These are phyloP conservation scores for Ceratocystis destructans DNA, from an alignment of 2,329 filamentous ascomycete species.

Conservation along the genomic window DNA sequence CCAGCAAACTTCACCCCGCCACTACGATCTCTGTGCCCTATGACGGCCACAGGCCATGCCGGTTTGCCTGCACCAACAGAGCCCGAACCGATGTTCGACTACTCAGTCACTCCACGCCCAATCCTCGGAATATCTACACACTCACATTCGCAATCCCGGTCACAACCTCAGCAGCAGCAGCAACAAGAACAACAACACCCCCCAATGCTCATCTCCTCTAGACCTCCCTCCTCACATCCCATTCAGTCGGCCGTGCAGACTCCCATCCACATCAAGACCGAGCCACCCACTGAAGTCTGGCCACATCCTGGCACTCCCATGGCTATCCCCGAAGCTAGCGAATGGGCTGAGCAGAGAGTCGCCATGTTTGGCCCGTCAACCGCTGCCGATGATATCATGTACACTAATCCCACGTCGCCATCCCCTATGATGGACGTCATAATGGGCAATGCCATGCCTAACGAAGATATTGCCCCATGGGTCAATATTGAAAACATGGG, in stretches of 20 bases:
- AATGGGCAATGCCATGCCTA: conserved; percentile 12
- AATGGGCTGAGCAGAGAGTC: conserved; percentile 27
- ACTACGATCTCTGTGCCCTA: conserved; percentile 20
- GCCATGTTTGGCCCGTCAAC: conserved; percentile 18
- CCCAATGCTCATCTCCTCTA: conserved; percentile 11
- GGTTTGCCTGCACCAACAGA: conserved; percentile 7
- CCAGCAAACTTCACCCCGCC: conserved; percentile 20
- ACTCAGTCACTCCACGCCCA: conserved; percentile 3
- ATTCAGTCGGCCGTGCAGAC: conserved; percentile 12
- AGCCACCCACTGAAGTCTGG: conserved; percentile 22
- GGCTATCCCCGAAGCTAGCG: conserved; percentile 29
- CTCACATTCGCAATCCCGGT: background rate
- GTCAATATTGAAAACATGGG: conserved; percentile 5
- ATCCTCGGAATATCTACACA: conserved; percentile 3
- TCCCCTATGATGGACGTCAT: conserved; percentile 15
- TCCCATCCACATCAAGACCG: conserved; percentile 10
- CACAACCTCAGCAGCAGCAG: conserved; percentile 6
- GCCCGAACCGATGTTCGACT: conserved; percentile 13
- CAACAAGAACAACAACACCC: conserved; percentile 13
- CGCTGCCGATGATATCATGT: conserved; percentile 16
- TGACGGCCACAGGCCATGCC: conserved; percentile 17
- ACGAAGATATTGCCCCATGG: conserved; percentile 15
- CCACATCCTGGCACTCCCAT: conserved; percentile 32
- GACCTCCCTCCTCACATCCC: conserved; percentile 16
- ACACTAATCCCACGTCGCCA: conserved; percentile 3